Conservation (phyloP, 495 filamentous ascomycete species). For the Lentithecium fluviatile region DNA sequence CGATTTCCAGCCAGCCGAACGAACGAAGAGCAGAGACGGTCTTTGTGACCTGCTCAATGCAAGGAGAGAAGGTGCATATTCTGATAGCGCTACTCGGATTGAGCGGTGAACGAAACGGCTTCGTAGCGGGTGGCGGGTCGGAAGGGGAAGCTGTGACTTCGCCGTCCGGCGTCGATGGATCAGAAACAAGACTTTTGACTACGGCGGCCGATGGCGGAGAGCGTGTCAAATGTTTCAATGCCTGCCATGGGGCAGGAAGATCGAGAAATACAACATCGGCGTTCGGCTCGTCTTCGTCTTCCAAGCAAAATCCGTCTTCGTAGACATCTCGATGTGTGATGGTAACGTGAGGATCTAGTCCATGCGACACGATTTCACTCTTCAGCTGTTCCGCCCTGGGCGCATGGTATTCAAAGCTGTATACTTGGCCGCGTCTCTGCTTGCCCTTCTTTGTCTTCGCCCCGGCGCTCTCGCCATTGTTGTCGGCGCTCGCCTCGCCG, state of each 20-base stretch:
- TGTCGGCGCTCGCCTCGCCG: constrained; percentile 57
- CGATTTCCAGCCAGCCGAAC: constrained; percentile 84
- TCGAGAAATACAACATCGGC: constrained; percentile 89
- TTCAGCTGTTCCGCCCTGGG: constrained; percentile 69
- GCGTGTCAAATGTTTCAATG: constrained; percentile 78
- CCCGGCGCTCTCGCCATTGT: constrained; percentile 4
- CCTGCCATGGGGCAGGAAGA: constrained; percentile 88
- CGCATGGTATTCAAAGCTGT: constrained; percentile 90
- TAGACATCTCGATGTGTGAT: constrained; percentile 94
- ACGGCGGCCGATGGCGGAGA: constrained; percentile 38
- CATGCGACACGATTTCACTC: constrained; percentile 72
- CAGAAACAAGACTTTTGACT: constrained; percentile 7
- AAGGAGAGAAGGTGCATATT: constrained; percentile 92
- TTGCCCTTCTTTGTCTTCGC: constrained; percentile 40
- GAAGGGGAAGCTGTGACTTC: constrained; percentile 22
- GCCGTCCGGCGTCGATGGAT: constrained; percentile 13
- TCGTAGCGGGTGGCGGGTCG: background rate
- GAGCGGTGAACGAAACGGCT: constrained; percentile 62
- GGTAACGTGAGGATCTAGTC: constrained; percentile 66
- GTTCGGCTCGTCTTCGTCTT: constrained; percentile 48
- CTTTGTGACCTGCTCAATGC: constrained; percentile 88
- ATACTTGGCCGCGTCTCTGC: constrained; percentile 65
- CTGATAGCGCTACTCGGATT: constrained; percentile 64
- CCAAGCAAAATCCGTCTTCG: constrained; percentile 67
- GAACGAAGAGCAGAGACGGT: constrained; percentile 76